Conservation (phyloP, 331 rosid genomes). For the Quercus phellos region DNA sequence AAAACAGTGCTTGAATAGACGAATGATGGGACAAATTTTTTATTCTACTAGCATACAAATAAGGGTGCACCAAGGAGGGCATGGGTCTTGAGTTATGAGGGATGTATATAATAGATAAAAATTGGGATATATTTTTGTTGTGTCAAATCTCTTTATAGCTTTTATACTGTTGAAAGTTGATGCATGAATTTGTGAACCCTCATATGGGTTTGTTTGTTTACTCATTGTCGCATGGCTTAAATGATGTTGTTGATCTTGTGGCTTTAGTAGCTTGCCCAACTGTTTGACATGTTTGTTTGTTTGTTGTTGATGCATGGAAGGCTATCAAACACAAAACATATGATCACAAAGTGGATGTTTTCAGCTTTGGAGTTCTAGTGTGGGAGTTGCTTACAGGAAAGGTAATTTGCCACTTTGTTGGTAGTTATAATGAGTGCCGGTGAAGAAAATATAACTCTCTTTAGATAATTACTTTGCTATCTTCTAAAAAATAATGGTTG, state of each 20-base stretch:
- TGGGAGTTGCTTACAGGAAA: slow-evolving; percentile 80
- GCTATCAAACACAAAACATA: slow-evolving; percentile 75
- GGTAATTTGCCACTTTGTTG: slow-evolving; percentile 38
- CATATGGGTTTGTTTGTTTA: background rate
- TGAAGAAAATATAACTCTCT: background rate
- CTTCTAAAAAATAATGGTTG: slow-evolving; percentile 22
- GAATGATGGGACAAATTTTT: background rate
- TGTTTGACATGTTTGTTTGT: slow-evolving; percentile 13
- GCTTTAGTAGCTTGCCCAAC: background rate
- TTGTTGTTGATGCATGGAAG: slow-evolving; percentile 44
- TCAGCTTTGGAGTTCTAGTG: slow-evolving; percentile 72
- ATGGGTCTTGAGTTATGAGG: background rate
- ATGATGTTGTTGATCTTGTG: slow-evolving; percentile 1
- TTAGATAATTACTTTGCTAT: background rate
- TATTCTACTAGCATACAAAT: background rate
- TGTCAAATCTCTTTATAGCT: background rate
- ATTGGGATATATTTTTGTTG: background rate
- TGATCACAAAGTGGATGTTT: slow-evolving; percentile 71
- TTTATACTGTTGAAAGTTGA: background rate
- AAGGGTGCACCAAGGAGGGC: background rate
- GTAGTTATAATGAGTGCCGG: background rate
- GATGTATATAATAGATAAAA: too few relatives aligned
- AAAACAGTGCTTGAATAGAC: background rate
- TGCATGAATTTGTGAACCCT: background rate
- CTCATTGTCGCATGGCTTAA: background rate